phyloP scores from a whole-genome alignment of 2,329 filamentous ascomycete genomes.

The Ophioceras dolichostomum region DNA sequence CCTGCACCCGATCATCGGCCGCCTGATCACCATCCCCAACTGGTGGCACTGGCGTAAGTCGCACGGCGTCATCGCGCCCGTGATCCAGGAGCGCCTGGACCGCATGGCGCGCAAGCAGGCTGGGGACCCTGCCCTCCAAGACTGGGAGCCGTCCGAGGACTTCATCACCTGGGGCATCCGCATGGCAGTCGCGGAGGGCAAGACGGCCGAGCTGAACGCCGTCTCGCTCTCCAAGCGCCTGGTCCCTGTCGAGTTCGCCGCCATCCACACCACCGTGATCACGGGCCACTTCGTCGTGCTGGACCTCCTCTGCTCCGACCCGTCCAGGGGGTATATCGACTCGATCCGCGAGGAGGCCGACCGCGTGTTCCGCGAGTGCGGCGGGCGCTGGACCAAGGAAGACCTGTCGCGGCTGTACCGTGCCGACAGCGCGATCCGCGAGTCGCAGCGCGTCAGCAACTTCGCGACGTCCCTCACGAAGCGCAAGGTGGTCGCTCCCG shows the following conservation, averaged over 20 bases:
- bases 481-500: slow-evolving; percentile 28
- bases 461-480: slow-evolving; percentile 32
- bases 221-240: slow-evolving; percentile 35
- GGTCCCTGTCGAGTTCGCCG: slow-evolving; percentile 44
- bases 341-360: slow-evolving; percentile 29
- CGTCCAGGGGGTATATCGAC: slow-evolving; percentile 20
- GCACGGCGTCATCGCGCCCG: slow-evolving; percentile 26
- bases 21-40: slow-evolving; percentile 29
- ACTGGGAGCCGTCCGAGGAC: slow-evolving; percentile 36
- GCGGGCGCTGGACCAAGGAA: slow-evolving; percentile 31
- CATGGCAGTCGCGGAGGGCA: slow-evolving; percentile 31
- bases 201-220: slow-evolving; percentile 29
- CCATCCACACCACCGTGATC: slow-evolving; percentile 44
- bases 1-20: slow-evolving; percentile 36
- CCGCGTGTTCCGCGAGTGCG: slow-evolving; percentile 18
- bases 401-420: slow-evolving; percentile 28
- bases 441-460: slow-evolving; percentile 36
- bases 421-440: slow-evolving; percentile 38
- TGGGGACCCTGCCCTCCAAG: slow-evolving; percentile 24
- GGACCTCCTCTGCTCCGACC: slow-evolving; percentile 29
- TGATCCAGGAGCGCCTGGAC: slow-evolving; percentile 35
- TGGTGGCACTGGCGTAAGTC: slow-evolving; percentile 32
- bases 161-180: slow-evolving; percentile 46
- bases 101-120: slow-evolving; percentile 28
- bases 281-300: slow-evolving; percentile 34